phyloP scores from a whole-genome alignment of 2,329 filamentous ascomycete species.

The Tolypocladium tundrense region DNA sequence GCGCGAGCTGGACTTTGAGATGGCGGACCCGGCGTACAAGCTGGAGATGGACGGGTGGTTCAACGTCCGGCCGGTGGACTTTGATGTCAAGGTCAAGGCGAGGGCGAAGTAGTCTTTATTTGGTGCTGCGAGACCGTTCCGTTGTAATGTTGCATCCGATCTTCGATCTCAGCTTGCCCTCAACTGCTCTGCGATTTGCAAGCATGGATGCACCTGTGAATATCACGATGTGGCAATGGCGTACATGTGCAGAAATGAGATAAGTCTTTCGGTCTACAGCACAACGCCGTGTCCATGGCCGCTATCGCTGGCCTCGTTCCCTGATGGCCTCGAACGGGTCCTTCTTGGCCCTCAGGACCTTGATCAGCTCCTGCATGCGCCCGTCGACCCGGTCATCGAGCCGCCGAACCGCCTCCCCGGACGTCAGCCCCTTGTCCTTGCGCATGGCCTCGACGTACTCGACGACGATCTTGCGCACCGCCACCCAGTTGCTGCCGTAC shows the following conservation, averaged over 20 bases:
- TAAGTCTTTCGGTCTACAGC: no score
- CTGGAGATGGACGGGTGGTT: slow-evolving; percentile 41
- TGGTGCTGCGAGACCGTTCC: not conserved
- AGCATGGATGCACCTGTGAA: no score
- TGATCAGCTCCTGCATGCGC: slow-evolving; percentile 12
- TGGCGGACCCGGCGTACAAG: slow-evolving; percentile 27
- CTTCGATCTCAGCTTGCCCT: not conserved
- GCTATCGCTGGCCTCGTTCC: not conserved
- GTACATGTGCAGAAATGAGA: no score
- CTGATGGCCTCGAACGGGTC: slow-evolving; percentile 13
- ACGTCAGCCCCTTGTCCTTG: no score
- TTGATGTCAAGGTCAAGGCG: slow-evolving; percentile 31
- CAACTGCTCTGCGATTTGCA: not conserved
- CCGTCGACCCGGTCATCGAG: slow-evolving; percentile 13
- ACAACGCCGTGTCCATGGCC: no score
- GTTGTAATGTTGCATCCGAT: not conserved
- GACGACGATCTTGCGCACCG: slow-evolving; percentile 12
- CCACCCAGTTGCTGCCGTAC: slow-evolving; percentile 16
- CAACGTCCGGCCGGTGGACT: slow-evolving; percentile 36
- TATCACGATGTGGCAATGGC: no score
- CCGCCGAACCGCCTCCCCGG: slow-evolving; percentile 5
- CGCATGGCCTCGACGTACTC: slow-evolving; percentile 9
- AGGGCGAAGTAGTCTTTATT: slow-evolving; percentile 9
- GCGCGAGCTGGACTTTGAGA: slow-evolving; percentile 34
- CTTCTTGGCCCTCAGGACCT: slow-evolving; percentile 8